Evolutionary conservation across 345 rosid species (phyloP), one percentile per base, ranked within the genome.

Genomic region (Citrus unshiu): DNA sequence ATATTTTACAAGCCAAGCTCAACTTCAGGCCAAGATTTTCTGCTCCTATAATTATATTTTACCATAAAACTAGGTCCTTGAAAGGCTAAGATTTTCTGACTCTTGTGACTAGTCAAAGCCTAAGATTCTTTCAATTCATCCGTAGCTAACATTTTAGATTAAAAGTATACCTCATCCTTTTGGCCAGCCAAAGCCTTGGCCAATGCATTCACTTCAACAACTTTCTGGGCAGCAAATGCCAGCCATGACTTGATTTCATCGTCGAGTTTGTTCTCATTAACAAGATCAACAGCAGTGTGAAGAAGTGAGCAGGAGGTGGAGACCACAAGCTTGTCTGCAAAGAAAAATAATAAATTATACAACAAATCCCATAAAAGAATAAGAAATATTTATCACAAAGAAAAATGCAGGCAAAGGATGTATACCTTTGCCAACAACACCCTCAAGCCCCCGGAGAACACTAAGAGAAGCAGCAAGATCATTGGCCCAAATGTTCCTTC

Each of bases 401-500:
- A 24, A 32, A 74, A 58, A 74, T 54, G 49, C 59, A 64, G 49
- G 68, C 16, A 63, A 65, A 77, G 59, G 68, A 32, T 37, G 7
- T 25, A 40, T 81, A 93, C 98, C 99, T 89, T 96, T 94, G 84
- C 98, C 98, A 29, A 90, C 97, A 77, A 93, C 77, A 40, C 93
- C 86, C 84, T 90, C 97, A 79, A 95, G 92, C 51, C 81, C 80
- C 73, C 77, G 70, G 78, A 94, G 84, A 75, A 87, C 84, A 75
- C 76, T 79, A 43, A 94, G 89, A 80, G 98, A 96, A 64, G 92
- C 85, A 86, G 96, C 89, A 64, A 93, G 99, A 81, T 95, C 97
- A 82, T 95, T 94, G 74, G 98, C 98, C 99, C 99, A 95, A 79
- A 95, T 92, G 89, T 95, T 95, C 89, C 99, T 91, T 80, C 99